Conservation (phyloP, 345 rosid species). For the Ceriops zippeliana region DNA sequence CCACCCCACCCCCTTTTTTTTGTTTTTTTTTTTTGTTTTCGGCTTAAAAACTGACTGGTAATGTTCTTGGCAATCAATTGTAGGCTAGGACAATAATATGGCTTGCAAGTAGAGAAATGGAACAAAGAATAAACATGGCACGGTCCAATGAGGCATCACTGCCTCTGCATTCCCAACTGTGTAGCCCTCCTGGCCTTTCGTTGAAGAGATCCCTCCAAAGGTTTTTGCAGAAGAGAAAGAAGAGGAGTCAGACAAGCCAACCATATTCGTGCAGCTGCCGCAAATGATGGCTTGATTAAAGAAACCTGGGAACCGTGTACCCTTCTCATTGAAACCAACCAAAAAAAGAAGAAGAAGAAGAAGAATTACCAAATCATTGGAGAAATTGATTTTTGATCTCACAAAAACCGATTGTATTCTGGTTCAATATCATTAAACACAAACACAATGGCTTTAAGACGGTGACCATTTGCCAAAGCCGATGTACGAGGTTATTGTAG, state of each 20-base stretch:
- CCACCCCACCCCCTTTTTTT: too few species aligned
- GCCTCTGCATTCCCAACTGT: not conserved
- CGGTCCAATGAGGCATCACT: not conserved
- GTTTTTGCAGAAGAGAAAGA: slow-evolving; percentile 9
- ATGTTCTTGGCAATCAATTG: not conserved
- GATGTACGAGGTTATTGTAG: not conserved
- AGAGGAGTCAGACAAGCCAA: not conserved
- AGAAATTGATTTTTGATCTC: not conserved
- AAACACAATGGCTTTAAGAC: too few species aligned
- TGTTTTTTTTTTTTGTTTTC: too few species aligned
- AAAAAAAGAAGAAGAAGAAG: not conserved
- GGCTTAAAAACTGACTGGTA: not conserved
- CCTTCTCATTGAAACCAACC: not conserved
- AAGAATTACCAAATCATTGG: not conserved
- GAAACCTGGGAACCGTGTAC: not conserved
- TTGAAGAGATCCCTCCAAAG: slow-evolving; percentile 11
- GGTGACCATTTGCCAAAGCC: too few species aligned
- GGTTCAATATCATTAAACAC: too few species aligned
- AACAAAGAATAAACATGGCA: not conserved
- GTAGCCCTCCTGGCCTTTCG: slow-evolving; percentile 2
- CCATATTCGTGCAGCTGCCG: not conserved
- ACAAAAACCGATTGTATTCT: not conserved
- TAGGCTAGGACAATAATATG: slow-evolving; percentile 13
- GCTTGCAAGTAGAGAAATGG: slow-evolving; percentile 12
- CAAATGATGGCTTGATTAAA: not conserved